Evolutionary conservation across 2,329 filamentous ascomycete species (phyloP), one percentile per base, ranked within the genome.

Genomic region (Botrytis medusae): DNA sequence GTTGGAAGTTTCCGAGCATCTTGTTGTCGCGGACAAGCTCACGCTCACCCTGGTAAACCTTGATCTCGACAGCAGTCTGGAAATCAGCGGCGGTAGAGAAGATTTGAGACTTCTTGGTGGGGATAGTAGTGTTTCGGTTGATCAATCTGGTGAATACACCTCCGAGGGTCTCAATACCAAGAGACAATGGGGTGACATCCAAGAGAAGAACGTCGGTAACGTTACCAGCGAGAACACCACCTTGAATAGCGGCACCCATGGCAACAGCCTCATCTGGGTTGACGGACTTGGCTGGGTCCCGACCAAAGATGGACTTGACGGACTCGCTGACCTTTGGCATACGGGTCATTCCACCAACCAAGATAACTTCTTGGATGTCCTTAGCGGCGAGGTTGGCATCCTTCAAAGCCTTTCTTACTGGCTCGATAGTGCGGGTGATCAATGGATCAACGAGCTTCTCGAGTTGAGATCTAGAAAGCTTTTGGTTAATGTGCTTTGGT

Each of bases 21-120:
- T 98, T 98, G 92, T 98, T 98, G 87, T 98, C 95, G 83, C 91
- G 92, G 84, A 98, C 95, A 77, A 98, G 94, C 88, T 98, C 95
- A 93, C 95, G 95, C 90, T 98, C 95, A 88, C 95, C 95, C 91
- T 98, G 95, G 92, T 91, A 98, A 77, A 98, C 95, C 93, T 98
- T 98, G 89, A 98, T 98, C 88, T 98, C 95, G 82, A 98, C 95
- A 79, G 95, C 95, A 76, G 93, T 97, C 89, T 98, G 95, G 93
- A 97, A 97, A 84, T 98, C 95, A 79, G 95, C 95, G 72, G 95
- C 95, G 69, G 95, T 98, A 73, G 95, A 98, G 91, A 98, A 98
- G 82, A 95, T 91, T 87, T 98, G 94, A 20, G 95, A 98, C 88
- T 98, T 98, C 92, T 98, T 98, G 86, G 95, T 98, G 73, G 95